Percentiles rank a stretch among this genome's conserved stretches.
Conservation (phyloP, 1,284 basidiomycete species). For the Irpex sp. region DNA sequence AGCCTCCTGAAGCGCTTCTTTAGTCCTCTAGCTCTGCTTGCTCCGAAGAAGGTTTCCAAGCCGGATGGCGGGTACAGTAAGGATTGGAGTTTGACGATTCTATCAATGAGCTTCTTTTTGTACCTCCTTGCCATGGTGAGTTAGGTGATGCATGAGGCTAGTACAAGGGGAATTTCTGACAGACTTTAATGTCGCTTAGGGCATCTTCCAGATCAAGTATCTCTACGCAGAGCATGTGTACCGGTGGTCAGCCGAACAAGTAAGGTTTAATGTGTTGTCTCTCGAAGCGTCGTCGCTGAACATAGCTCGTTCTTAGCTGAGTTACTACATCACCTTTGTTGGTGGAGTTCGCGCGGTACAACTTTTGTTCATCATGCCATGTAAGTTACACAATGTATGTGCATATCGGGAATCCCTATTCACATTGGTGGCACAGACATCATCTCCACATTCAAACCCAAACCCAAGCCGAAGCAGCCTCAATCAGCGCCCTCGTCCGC, state of each 20-base stretch:
- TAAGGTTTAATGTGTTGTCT: conserved; percentile 17
- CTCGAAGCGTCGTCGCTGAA: neutral
- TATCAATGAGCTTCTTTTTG: conserved; percentile 45
- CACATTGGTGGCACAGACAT: conserved; percentile 33
- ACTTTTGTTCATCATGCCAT: conserved; percentile 53
- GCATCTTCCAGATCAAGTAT: conserved; percentile 57
- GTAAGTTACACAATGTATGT: conserved; percentile 31
- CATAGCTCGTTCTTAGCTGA: conserved; percentile 35
- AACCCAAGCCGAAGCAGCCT: conserved; percentile 20
- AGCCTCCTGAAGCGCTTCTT: conserved; percentile 34
- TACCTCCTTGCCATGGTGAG: conserved; percentile 45
- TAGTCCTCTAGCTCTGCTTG: conserved; percentile 51
- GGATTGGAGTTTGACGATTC: conserved; percentile 58
- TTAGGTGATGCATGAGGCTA: conserved; percentile 5
- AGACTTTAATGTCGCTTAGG: conserved; percentile 28
- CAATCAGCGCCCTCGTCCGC: neutral
- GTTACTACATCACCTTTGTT: conserved; percentile 60
- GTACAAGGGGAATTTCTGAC: neutral
- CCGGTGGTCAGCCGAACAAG: conserved; percentile 54
- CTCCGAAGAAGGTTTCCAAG: conserved; percentile 40
- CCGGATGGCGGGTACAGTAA: conserved; percentile 31
- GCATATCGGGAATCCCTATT: neutral
- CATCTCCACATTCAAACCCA: conserved; percentile 44
- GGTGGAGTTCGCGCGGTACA: conserved; percentile 47
- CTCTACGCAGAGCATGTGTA: conserved; percentile 56